Evolutionary conservation across 768 basidiomycete species (phyloP).

Genomic region (Tricholoma sp.): DNA sequence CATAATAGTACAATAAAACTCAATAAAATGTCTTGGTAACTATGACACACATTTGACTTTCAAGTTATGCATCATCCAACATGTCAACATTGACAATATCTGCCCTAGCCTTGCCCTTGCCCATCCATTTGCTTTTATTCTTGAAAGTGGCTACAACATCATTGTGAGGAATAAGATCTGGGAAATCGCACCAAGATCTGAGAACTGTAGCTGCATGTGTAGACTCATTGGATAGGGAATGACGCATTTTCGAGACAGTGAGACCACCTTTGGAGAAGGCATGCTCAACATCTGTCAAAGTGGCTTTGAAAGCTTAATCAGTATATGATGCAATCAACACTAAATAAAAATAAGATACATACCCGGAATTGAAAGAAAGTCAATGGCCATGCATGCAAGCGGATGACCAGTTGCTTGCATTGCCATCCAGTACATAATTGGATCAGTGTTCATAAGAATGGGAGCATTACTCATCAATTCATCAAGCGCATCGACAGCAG

Average conservation of each 20-base stretch:
- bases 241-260: background rate
- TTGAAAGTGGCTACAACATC: conserved; percentile 5
- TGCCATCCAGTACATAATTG: conserved; percentile 12
- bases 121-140: background rate
- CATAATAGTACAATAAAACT: background rate
- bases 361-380: conserved; percentile 1
- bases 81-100: background rate
- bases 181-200: background rate
- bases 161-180: conserved; percentile 3
- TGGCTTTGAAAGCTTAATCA: background rate
- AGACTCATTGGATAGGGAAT: background rate
- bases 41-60: too few relatives aligned
- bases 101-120: conserved; percentile 2
- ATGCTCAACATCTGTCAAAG: background rate
- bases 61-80: too few relatives aligned
- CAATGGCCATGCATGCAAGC: conserved; percentile 2
- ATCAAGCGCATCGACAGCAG: too few relatives aligned
- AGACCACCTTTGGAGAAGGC: background rate
- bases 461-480: conserved; percentile 10
- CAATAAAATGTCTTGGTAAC: too few relatives aligned
- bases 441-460: conserved; percentile 1
- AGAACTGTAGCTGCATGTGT: background rate
- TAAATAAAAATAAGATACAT: too few relatives aligned
- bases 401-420: conserved; percentile 5
- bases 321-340: too few relatives aligned